Evolutionary conservation across 768 basidiomycete species (phyloP).

Genomic region (Collybiopsis confluens): DNA sequence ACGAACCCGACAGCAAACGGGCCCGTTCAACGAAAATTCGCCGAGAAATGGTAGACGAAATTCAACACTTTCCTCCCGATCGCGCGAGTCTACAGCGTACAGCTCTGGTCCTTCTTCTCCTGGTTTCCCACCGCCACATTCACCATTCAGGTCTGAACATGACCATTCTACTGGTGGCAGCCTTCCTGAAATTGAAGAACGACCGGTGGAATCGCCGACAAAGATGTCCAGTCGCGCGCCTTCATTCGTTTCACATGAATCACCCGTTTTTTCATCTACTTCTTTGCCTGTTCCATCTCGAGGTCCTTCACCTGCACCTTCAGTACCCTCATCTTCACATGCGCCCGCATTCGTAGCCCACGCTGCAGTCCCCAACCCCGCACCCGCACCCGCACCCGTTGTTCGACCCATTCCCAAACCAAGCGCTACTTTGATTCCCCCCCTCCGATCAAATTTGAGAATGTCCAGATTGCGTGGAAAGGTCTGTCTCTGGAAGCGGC

Average conservation of each 20-base stretch:
- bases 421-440: conserved; percentile 39
- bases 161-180: too few relatives aligned
- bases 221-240: background rate
- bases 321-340: background rate
- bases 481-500: conserved; percentile 69
- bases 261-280: background rate
- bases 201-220: background rate
- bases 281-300: conserved; percentile 4
- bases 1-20: background rate
- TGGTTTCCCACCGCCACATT: background rate
- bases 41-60: background rate
- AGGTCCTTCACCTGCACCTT: background rate
- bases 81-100: conserved; percentile 5
- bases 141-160: conserved; percentile 1
- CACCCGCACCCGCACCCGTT: too few relatives aligned
- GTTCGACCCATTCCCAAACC: background rate
- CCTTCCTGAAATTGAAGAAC: conserved; percentile 3
- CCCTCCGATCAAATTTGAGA: conserved; percentile 52
- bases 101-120: conserved; percentile 7
- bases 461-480: conserved; percentile 57
- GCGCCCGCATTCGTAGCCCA: background rate
- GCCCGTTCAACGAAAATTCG: background rate
- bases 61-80: conserved; percentile 4
- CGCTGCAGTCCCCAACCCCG: background rate
- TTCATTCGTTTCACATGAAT: conserved; percentile 1